Percentiles rank a stretch among this genome's conserved stretches.
Evolutionary conservation across 495 filamentous ascomycete genomes (phyloP).

Genomic region (Podospora tetraspora): DNA sequence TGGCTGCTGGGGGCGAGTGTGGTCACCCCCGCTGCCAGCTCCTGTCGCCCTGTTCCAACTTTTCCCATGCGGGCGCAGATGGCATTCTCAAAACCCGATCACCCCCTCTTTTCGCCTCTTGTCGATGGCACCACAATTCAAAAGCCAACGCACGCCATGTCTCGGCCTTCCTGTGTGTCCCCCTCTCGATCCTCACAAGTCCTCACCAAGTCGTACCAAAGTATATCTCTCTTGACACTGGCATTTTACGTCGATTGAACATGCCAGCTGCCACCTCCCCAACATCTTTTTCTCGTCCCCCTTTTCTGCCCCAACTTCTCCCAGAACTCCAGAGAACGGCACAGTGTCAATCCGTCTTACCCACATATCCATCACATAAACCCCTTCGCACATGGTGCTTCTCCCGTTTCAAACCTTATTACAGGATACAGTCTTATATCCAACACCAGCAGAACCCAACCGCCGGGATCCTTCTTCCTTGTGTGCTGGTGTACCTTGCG

Average conservation of each 20-base stretch:
- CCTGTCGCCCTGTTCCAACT: neutral
- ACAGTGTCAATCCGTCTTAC: neutral
- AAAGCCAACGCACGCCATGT: constrained; percentile 3
- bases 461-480: neutral
- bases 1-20: neutral
- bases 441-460: neutral
- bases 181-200: neutral
- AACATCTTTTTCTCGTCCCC: neutral
- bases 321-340: neutral
- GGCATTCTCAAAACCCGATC: constrained; percentile 2
- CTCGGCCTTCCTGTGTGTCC: constrained; percentile 1
- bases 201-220: neutral
- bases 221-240: neutral
- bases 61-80: neutral
- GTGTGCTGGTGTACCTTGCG: neutral
- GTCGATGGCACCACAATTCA: neutral
- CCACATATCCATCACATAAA: neutral
- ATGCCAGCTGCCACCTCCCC: neutral
- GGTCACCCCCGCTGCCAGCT: neutral
- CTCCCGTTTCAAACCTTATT: neutral
- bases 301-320: neutral
- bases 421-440: neutral
- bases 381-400: neutral
- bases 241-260: neutral
- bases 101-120: neutral